Conservation (phyloP, 116 monocot species). For the Phalaenopsis hybrid region DNA sequence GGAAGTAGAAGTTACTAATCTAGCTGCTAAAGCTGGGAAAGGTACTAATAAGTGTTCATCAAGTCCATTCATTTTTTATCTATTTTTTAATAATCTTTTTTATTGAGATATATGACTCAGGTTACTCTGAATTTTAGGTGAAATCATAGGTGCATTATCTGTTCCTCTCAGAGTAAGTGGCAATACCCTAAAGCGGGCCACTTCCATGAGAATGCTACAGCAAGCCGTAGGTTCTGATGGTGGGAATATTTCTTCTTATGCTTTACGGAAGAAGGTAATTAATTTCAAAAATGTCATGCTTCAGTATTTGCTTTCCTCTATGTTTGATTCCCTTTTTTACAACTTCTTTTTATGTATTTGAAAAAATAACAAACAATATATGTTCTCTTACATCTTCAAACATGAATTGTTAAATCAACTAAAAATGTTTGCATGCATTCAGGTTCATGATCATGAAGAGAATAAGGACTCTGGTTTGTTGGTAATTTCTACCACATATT, state of each 20-base stretch:
- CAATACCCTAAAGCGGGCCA: constrained; percentile 56
- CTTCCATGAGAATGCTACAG: constrained; percentile 66
- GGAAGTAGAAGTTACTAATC: constrained; percentile 94
- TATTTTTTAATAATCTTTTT: neutral
- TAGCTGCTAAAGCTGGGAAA: constrained; percentile 92
- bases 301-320: neutral
- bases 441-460: constrained; percentile 19
- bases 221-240: constrained; percentile 39
- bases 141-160: constrained; percentile 76
- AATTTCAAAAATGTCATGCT: neutral
- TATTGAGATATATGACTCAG: neutral
- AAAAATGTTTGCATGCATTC: constrained; percentile 12
- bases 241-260: constrained; percentile 35
- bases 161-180: constrained; percentile 55
- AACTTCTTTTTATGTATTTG: neutral
- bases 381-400: neutral
- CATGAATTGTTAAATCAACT: neutral
- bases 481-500: constrained; percentile 51
- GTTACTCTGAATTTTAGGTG: constrained; percentile 44
- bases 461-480: constrained; percentile 38
- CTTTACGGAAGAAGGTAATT: constrained; percentile 59
- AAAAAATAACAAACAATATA: neutral
- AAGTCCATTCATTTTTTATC: neutral
- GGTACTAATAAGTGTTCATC: constrained; percentile 28
- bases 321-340: neutral